Conservation (phyloP, 2,329 filamentous ascomycete species). For the Paracoccidioides brasiliensis region DNA sequence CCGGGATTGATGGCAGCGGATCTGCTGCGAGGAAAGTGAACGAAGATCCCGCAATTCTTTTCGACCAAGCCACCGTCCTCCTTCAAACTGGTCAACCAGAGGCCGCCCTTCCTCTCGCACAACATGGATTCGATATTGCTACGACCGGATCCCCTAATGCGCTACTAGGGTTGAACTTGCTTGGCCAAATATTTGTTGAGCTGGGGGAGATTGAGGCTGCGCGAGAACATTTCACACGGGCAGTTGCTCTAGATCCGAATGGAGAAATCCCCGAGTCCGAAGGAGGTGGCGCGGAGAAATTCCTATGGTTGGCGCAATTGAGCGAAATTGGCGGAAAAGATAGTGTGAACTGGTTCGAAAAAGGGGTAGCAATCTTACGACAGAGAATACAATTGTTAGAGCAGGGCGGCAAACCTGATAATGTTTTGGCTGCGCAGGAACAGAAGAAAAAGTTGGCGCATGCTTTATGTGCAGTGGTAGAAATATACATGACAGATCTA, state of each 20-base stretch:
- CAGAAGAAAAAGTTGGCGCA: conserved; percentile 73
- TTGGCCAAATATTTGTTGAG: conserved; percentile 73
- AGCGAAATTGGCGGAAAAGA: conserved; percentile 50
- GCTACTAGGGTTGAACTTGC: conserved; percentile 54
- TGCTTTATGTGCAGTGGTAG: conserved; percentile 83
- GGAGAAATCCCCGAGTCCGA: conserved; percentile 55
- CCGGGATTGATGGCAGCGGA: conserved; percentile 30
- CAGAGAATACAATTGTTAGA: conserved; percentile 54
- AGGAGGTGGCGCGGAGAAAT: conserved; percentile 84
- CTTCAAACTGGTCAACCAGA: conserved; percentile 47
- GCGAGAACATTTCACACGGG: conserved; percentile 55
- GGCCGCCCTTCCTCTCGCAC: conserved; percentile 42
- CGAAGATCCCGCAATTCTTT: conserved; percentile 42
- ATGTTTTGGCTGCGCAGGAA: conserved; percentile 43
- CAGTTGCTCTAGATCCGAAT: conserved; percentile 63
- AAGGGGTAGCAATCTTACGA: conserved; percentile 57
- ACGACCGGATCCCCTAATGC: conserved; percentile 24
- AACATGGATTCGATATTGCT: conserved; percentile 36
- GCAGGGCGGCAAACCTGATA: conserved; percentile 29
- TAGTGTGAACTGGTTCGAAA: conserved; percentile 50
- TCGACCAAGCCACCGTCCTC: conserved; percentile 43
- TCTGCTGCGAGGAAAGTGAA: conserved; percentile 31
- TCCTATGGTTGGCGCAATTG: conserved; percentile 85
- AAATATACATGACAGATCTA: conserved; percentile 98
- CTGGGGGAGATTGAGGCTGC: conserved; percentile 68